Evolutionary conservation across 2,329 filamentous ascomycete genomes (phyloP).

Genomic region (Alternaria brassicae): DNA sequence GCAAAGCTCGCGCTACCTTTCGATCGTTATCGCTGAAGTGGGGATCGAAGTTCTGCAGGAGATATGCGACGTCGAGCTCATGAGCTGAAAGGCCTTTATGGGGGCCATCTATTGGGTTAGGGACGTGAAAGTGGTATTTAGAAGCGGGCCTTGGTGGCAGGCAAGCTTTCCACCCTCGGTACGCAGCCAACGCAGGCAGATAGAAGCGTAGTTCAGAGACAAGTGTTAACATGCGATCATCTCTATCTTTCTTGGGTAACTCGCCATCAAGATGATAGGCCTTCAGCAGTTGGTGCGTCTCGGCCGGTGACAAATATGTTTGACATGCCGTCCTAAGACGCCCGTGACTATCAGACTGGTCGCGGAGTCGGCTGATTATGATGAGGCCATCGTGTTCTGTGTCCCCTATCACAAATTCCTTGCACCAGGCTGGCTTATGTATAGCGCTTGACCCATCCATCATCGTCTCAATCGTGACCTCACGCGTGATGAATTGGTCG

Average conservation of each 20-base stretch:
- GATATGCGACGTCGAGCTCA: conserved; percentile 41
- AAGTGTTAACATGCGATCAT: conserved; percentile 39
- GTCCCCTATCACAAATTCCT: conserved; percentile 57
- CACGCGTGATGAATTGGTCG: conserved; percentile 29
- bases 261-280: conserved; percentile 50
- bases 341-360: conserved; percentile 24
- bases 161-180: conserved; percentile 38
- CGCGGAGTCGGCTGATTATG: conserved; percentile 44
- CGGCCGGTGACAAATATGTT: conserved; percentile 25
- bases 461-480: conserved; percentile 26
- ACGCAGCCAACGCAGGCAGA: conserved; percentile 50
- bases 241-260: conserved; percentile 34
- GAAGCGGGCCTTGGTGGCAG: conserved; percentile 10
- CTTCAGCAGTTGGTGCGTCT: conserved; percentile 27
- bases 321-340: conserved; percentile 24
- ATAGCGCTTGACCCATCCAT: conserved; percentile 24
- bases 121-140: conserved; percentile 40
- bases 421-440: conserved; percentile 55
- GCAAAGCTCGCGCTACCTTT: conserved; percentile 23
- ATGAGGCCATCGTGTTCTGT: conserved; percentile 53
- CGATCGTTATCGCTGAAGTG: conserved; percentile 21
- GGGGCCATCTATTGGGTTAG: conserved; percentile 36
- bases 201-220: conserved; percentile 57
- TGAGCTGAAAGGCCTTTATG: conserved; percentile 35
- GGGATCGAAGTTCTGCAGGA: conserved; percentile 38